Evolutionary conservation across 1,139 yeast species (phyloP).

Genomic region (Sugiyamaella neomexicana): DNA sequence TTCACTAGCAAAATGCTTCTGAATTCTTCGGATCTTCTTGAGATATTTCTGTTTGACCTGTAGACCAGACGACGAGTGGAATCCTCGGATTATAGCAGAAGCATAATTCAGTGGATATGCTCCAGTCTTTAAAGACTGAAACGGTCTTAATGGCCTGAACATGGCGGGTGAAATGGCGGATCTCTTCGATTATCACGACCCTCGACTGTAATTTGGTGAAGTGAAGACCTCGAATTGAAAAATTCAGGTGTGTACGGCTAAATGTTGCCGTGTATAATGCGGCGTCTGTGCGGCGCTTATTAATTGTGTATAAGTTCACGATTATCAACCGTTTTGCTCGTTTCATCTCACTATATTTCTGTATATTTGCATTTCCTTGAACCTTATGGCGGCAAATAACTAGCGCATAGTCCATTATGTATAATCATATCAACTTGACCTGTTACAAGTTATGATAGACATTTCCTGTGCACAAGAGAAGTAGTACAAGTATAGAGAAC

Average conservation of each 20-base stretch:
- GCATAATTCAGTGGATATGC: not conserved
- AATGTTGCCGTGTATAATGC: not conserved
- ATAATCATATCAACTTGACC: too few relatives aligned
- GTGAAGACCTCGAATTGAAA: conserved; percentile 1
- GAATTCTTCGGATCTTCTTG: conserved; percentile 34
- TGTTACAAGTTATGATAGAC: too few relatives aligned
- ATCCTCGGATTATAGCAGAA: not conserved
- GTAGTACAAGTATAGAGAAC: too few relatives aligned
- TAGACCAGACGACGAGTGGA: conserved; percentile 9
- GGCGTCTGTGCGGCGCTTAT: not conserved
- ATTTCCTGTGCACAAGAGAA: too few relatives aligned
- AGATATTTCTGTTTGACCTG: conserved; percentile 29
- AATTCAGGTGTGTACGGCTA: conserved; percentile 12
- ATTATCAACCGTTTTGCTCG: too few relatives aligned
- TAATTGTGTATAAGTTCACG: too few relatives aligned
- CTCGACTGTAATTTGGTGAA: not conserved
- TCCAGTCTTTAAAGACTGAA: conserved; percentile 6
- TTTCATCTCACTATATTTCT: too few relatives aligned
- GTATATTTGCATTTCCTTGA: too few relatives aligned
- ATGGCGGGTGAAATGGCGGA: not conserved
- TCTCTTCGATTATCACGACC: not conserved
- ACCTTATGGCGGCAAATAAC: too few relatives aligned
- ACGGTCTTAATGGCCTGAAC: conserved; percentile 12
- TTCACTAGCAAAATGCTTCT: conserved; percentile 39
- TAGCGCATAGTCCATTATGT: too few relatives aligned